Evolutionary conservation across 2,329 filamentous ascomycete species (phyloP), one percentile per base, ranked within the genome.

Genomic region (Xylariaceae sp.): DNA sequence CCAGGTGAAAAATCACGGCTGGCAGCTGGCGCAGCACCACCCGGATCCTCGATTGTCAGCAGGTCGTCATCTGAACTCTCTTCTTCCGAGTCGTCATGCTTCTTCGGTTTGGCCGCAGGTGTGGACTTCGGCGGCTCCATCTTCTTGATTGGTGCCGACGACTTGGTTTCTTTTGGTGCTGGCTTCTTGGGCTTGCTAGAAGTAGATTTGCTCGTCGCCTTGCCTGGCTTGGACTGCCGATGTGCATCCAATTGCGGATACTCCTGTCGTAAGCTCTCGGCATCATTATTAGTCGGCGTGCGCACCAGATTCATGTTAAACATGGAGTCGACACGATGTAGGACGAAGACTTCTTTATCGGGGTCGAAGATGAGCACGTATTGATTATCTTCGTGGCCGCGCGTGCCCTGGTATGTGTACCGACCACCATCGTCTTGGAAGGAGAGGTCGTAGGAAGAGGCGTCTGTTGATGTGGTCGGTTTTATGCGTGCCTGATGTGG

Each of bases 241-340:
- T 64, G 62, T 32, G 63, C 71, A 20, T 78, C 77, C 30, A 94
- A 78, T 55, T 90, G 89, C 8, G 84, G 78, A 67, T 90, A 86
- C 65, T 87, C 80, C 43, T 84, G 80, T 41, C 83, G 80, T 33
- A 95, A 77, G 64, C 81, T 83, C 24, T 82, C 81, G 47, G 80
- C 73, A 61, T 90, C 83, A 48, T 79, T 75, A 64, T 87, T 86
- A 60, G 79, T 82, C 2, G 88, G 89, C 11, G 85, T 85, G 50
- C 81, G 84, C 46, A 83, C 85, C 48, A 96, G 75, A 71, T 96
- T 97, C 87, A 96, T 92, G 66, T 91, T 87, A 73, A 96, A 88
- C 32, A 86, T 86, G n/a, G 86, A 88, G 67, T 91, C 84, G 49
- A 97, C 77, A 45, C 85, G 85, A 74, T 97, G 91, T 49, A 97